Percentiles rank a stretch among this genome's conserved stretches.
These are phyloP conservation scores for Stephania japonica DNA, from an alignment of 164 flowering plant genomes.

Conservation along the genomic window DNA sequence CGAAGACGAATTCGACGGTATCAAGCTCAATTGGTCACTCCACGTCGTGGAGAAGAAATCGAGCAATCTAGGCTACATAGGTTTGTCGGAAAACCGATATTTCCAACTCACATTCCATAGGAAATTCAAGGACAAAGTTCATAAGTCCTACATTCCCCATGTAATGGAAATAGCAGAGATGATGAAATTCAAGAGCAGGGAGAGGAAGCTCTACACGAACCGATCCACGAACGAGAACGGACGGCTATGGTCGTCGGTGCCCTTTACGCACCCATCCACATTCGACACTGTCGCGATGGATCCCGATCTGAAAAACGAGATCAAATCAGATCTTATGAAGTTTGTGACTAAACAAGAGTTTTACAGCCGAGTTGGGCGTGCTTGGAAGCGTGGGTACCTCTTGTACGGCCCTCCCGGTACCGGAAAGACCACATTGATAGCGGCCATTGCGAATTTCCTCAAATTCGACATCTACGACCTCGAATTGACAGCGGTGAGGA, in stretches of 20 bases:
- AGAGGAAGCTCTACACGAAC: slow-evolving; percentile 24
- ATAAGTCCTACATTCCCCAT: slow-evolving; percentile 15
- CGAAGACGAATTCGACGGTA: slow-evolving; percentile 21
- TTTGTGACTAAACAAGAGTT: slow-evolving; percentile 16
- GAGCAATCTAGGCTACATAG: not conserved
- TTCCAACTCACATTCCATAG: slow-evolving; percentile 22
- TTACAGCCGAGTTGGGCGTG: slow-evolving; percentile 22
- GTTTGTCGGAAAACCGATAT: slow-evolving; percentile 9
- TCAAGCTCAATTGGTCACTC: slow-evolving; percentile 22
- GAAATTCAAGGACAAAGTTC: slow-evolving; percentile 11
- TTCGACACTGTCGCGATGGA: slow-evolving; percentile 24
- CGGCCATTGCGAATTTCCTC: slow-evolving; percentile 30
- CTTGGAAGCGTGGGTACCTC: slow-evolving; percentile 33
- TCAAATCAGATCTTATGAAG: slow-evolving; percentile 20
- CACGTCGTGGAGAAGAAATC: slow-evolving; percentile 17
- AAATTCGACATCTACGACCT: slow-evolving; percentile 30
- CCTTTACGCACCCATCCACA: slow-evolving; percentile 21
- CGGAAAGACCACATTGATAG: slow-evolving; percentile 28
- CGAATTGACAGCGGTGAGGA: slow-evolving; percentile 21
- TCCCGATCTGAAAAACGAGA: slow-evolving; percentile 15
- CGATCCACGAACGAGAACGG: slow-evolving; percentile 7
- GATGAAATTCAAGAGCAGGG: slow-evolving; percentile 20
- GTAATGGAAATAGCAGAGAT: slow-evolving; percentile 14
- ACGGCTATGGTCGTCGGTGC: slow-evolving; percentile 19
- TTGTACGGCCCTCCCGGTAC: slow-evolving; percentile 29